Evolutionary conservation across 2,329 filamentous ascomycete species (phyloP).

Genomic region (Moelleriella libera): DNA sequence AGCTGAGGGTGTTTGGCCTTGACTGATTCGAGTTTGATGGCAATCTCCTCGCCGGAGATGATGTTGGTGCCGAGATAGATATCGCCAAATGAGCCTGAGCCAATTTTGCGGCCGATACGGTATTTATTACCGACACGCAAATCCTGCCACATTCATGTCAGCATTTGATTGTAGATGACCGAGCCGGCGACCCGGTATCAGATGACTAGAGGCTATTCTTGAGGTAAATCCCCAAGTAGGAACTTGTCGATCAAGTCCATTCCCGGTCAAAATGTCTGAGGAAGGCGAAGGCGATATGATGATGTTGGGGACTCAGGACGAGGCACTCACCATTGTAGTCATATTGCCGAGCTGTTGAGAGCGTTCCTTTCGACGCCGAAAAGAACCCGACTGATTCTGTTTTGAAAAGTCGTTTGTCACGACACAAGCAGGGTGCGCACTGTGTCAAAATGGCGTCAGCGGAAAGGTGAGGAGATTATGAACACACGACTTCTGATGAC

Average conservation of each 20-base stretch:
- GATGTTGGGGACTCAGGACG: background rate
- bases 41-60: conserved; percentile 97
- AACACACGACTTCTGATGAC: too few species aligned
- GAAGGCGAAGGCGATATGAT: too few species aligned
- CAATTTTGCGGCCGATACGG: conserved; percentile 98
- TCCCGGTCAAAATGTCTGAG: too few species aligned
- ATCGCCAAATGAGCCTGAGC: conserved; percentile 92
- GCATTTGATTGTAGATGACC: background rate
- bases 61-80: conserved; percentile 99
- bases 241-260: too few species aligned
- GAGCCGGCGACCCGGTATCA: too few species aligned
- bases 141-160: conserved; percentile 45
- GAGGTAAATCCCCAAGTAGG: too few species aligned
- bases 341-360: conserved; percentile 18
- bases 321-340: conserved; percentile 33
- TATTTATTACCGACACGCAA: conserved; percentile 99
- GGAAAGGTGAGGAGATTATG: too few species aligned
- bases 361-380: conserved; percentile 11
- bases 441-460: too few species aligned
- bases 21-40: conserved; percentile 98
- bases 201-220: too few species aligned
- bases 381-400: too few species aligned
- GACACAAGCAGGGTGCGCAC: too few species aligned
- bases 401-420: too few species aligned
- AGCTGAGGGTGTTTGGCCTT: conserved; percentile 99